These are phyloP conservation scores for Triticum timopheevii DNA, from an alignment of 176 grass and related monocot species.

Conservation along the genomic window DNA sequence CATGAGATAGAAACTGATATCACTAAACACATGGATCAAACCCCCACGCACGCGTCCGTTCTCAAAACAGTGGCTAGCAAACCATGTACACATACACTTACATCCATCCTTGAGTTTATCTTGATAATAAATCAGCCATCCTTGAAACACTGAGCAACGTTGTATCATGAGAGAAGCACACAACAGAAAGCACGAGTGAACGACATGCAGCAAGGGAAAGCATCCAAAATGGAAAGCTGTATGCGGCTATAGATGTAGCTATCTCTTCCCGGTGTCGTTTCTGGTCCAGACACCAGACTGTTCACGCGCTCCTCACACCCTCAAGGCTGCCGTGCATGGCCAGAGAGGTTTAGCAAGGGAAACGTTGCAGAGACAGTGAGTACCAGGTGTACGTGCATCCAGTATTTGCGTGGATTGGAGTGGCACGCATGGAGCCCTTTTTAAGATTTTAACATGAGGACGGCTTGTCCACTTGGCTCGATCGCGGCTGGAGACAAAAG, in stretches of 20 bases:
- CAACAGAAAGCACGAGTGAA: neutral
- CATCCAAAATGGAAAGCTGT: neutral
- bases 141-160: neutral
- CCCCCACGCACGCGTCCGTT: neutral
- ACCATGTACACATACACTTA: neutral
- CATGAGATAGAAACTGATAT: neutral
- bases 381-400: neutral
- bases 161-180: neutral
- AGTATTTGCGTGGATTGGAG: neutral
- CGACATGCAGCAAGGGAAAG: neutral
- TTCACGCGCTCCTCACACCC: neutral
- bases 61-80: neutral
- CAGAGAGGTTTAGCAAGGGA: neutral
- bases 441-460: neutral
- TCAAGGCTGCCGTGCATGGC: neutral
- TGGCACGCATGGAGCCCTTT: neutral
- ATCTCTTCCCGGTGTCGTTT: neutral
- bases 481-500: neutral
- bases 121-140: too few relatives aligned
- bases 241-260: neutral
- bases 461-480: neutral
- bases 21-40: neutral
- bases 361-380: neutral
- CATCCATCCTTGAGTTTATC: neutral
- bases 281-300: neutral